Evolutionary conservation across 2,329 filamentous ascomycete species (phyloP).

Genomic region (Exophiala viscosa): DNA sequence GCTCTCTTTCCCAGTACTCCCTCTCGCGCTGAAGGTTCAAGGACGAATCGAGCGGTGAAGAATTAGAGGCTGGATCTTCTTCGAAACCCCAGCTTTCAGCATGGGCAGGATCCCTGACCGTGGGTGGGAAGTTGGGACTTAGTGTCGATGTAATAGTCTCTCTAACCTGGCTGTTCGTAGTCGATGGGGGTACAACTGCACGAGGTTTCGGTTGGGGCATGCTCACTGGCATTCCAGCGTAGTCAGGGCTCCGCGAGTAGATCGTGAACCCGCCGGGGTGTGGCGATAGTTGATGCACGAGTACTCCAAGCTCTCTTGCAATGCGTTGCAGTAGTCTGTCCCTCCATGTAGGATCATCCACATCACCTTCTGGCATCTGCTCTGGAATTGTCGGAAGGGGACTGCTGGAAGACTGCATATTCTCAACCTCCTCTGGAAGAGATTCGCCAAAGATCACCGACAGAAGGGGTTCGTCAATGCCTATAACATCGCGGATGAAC

Average conservation of each 20-base stretch:
- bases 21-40: conserved; percentile 51
- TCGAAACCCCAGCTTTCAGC: conserved; percentile 65
- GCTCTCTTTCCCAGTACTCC: conserved; percentile 89
- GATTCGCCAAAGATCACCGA: conserved; percentile 83
- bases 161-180: conserved; percentile 3
- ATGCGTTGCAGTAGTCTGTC: conserved; percentile 76
- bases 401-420: conserved; percentile 12
- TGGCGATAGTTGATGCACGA: conserved; percentile 78
- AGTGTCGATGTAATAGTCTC: conserved; percentile 18
- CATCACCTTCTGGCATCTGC: conserved; percentile 12
- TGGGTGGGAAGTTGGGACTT: conserved; percentile 49
- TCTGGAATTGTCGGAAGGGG: conserved; percentile 22
- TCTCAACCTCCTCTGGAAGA: conserved; percentile 50
- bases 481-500: conserved; percentile 84
- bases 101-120: conserved; percentile 45
- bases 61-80: conserved; percentile 51
- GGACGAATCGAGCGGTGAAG: conserved; percentile 42
- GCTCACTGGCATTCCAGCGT: conserved; percentile 69
- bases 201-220: conserved; percentile 28
- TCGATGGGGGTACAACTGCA: conserved; percentile 31
- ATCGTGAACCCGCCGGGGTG: conserved; percentile 87
- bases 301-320: conserved; percentile 76
- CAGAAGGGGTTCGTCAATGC: conserved; percentile 80
- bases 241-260: conserved; percentile 66
- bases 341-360: conserved; percentile 58